These are phyloP conservation scores for Tricholoma matsutake DNA, from an alignment of 768 basidiomycete species.

Conservation along the genomic window DNA sequence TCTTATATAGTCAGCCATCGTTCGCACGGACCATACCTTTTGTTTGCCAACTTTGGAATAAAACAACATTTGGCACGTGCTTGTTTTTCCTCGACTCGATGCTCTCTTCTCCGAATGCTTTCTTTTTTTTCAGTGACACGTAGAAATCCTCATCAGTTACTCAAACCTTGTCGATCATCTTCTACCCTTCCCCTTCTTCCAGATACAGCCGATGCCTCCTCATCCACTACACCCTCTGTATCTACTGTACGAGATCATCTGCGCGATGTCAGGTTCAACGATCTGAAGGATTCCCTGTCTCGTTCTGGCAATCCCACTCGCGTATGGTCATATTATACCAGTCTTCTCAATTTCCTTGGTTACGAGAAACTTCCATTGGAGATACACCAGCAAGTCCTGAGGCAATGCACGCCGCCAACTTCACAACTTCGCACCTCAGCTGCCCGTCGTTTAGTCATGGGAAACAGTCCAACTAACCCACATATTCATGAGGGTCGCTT, in stretches of 20 bases:
- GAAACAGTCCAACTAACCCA: conserved; percentile 32
- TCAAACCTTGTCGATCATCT: conserved; percentile 7
- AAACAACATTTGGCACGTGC: conserved; percentile 7
- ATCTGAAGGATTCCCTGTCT: conserved; percentile 32
- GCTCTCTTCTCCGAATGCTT: neutral
- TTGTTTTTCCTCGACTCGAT: too few species aligned
- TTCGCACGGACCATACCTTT: conserved; percentile 11
- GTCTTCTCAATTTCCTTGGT: conserved; percentile 48
- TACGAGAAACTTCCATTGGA: conserved; percentile 54
- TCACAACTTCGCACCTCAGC: conserved; percentile 41
- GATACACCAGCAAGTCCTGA: conserved; percentile 66
- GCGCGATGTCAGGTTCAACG: conserved; percentile 17
- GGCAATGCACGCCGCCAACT: conserved; percentile 55
- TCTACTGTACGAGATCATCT: conserved; percentile 10
- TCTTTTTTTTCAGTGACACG: conserved; percentile 16
- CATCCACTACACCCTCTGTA: neutral
- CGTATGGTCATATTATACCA: conserved; percentile 67
- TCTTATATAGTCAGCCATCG: neutral
- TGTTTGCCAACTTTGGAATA: too few species aligned
- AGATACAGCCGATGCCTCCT: conserved; percentile 2
- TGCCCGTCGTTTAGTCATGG: conserved; percentile 38
- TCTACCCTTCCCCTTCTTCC: conserved; percentile 13
- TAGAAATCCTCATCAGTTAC: conserved; percentile 1
- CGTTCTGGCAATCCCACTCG: conserved; percentile 39
- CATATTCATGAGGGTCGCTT: conserved; percentile 68